Base-by-base conservation (phyloP, 2,329 filamentous ascomycete species). In the Aspergillus ochraceus region DNA sequence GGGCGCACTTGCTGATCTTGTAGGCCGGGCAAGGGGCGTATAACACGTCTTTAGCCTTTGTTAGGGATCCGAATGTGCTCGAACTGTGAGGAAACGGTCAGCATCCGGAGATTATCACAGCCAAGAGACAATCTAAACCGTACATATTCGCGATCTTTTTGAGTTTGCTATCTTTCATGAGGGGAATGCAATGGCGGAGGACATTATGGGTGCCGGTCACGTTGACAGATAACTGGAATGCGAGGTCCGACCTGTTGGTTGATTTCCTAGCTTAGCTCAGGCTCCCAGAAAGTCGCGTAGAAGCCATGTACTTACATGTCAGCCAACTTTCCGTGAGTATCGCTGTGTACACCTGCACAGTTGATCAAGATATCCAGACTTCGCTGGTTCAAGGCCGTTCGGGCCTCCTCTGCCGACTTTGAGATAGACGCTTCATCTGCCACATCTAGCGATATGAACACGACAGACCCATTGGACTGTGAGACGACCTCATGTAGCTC, bases 1-100 rank as follows among this genome's bases (percentile, higher is more conserved):
- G 60, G 1, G 80, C 80, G 0, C 81, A 76, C 63, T 83, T 84
- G 5, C 79, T 76, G 61, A 83, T 75, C 63, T 81, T 76, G 70
- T 80, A 79, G 2, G 76, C 74, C 2, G 78, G 78, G 0, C 60
- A 55, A 1, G 72, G 72, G 9, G 67, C 60, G 6, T 57, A 57
- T 14, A 22, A 4, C 29, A 51, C 42, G 3, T 51, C 42, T 29
- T n/a, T 6, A 6, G 53, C 60, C 1, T 14, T 20, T 2, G 45
- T 52, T 4, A 59, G 55, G 4, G 60, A 61, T 3, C 52, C 60
- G 26, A 46, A 59, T 8, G 32, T 20, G 11, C 53, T 61, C 11
- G 60, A 61, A 19, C 59, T 61, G 36, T 17, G 14, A 6, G 2
- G 24, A 36, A 47, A 24, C 24, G 24, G 3, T 52, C 45, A 49